Evolutionary conservation across 2,329 filamentous ascomycete genomes (phyloP).

Genomic region (Scedosporium apiospermum): DNA sequence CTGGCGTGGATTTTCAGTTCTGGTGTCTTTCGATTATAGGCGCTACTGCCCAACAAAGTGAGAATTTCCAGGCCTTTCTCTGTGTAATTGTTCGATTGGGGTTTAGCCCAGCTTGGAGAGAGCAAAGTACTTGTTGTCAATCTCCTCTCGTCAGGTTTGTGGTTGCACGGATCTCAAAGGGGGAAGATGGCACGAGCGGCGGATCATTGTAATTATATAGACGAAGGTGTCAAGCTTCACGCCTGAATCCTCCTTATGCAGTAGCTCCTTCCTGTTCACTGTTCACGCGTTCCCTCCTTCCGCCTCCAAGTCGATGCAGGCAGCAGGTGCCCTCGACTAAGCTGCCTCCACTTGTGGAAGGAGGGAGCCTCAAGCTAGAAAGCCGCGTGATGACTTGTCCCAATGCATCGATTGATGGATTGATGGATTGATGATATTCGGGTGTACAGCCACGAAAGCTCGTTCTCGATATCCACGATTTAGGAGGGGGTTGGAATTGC

Average conservation of each 20-base stretch:
- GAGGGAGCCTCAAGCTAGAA: too few species aligned
- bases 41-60: neutral
- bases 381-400: too few species aligned
- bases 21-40: neutral
- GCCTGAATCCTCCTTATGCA: neutral
- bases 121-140: neutral
- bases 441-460: too few species aligned
- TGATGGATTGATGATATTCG: too few species aligned
- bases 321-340: neutral
- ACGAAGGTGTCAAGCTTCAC: neutral
- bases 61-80: too few species aligned
- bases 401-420: too few species aligned
- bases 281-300: neutral
- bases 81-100: too few species aligned
- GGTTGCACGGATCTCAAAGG: neutral
- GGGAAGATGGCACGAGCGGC: neutral
- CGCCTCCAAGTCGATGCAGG: neutral
- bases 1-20: neutral
- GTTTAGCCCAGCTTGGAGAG: too few species aligned
- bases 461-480: too few species aligned
- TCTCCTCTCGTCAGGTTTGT: neutral
- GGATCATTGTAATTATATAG: neutral
- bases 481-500: too few species aligned
- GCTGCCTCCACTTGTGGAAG: too few species aligned
- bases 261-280: neutral